Evolutionary conservation across 139 green algal genomes (phyloP), one percentile per base, ranked within the genome.

Genomic region (Chlorella sp.): DNA sequence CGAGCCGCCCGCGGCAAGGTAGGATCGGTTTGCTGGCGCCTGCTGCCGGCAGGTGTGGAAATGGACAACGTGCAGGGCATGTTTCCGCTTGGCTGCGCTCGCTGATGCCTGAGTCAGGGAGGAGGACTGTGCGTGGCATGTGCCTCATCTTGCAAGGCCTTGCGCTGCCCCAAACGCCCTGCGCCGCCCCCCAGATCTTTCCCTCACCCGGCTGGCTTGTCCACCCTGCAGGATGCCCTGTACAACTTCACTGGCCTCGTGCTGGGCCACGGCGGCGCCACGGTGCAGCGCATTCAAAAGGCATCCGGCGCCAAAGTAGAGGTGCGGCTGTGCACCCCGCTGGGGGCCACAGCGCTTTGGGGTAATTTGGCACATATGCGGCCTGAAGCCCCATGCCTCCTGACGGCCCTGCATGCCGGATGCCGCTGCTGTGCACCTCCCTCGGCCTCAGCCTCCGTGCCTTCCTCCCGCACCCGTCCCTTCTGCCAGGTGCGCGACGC

Each of bases 201-300:
- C n/a, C n/a, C n/a, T n/a, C n/a, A n/a, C n/a, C n/a, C n/a, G n/a
- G n/a, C n/a, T n/a, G n/a, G n/a, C n/a, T n/a, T n/a, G n/a, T n/a
- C n/a, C n/a, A n/a, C 38, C 7, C 26, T 3, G 23, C 76, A 84
- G 68, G 80, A 85, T 20, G 47, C 67, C 0, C 67, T 78, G 3
- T 85, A 71, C 67, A 85, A 85, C 34, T 85, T 85, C 60, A 69
- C 78, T 20, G 80, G 80, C 0, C 67, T 85, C 23, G 80, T 85
- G 67, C 67, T 85, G 32, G 80, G 80, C 47, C 80, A 85, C 23
- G 56, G 62, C 51, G 80, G 80, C 21, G 39, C 32, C 44, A 85
- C 80, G 25, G 67, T 85, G 67, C 67, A 85, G 68, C 80, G 80
- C 36, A 78, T 85, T 12, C 80, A 85, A n/a, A 51, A 55, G 25